Evolutionary conservation across 768 basidiomycete genomes (phyloP), one percentile per base, ranked within the genome.

Genomic region (Naganishia antarctica): DNA sequence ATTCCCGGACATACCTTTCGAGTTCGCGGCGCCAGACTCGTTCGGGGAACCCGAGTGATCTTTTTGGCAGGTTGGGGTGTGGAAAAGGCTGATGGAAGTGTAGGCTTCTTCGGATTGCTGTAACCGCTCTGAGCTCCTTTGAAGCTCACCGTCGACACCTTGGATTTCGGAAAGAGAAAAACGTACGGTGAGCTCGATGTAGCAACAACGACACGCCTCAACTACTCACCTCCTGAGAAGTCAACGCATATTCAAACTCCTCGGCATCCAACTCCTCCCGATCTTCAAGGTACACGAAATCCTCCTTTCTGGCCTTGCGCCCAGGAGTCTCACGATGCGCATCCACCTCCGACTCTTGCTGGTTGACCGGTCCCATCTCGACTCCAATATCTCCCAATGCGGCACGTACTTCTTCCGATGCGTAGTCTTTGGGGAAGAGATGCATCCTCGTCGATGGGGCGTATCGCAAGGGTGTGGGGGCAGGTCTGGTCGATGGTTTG

Each of bases 221-320:
- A 41, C 1, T 18, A 49, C 51, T 47, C 16, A 58, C 45, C 34
- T 48, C 45, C 12, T 12, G 26, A 26, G 9, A 16, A n/a, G 23
- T 57, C 51, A 48, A 64, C n/a, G 63, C 61, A 11, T 53, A n/a
- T 12, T 25, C 13, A 43, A 49, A 37, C 31, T 66, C 65, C 23
- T 73, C 69, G 18, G 71, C 69, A 23, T 69, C 67, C 11, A 50
- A 61, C 8, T 61, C 61, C 64, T 74, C 75, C 11, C 74, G 61
- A 50, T 75, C 73, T 8, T 72, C 68, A 40, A 67, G 60, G 53
- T 76, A 57, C 21, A 57, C 53, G 37, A 57, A 57, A 41, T 73
- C 12, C 73, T 73, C 44, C 71, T 70, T 50, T 71, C 74, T 15
- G 66, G 45, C 18, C 29, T 47, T 57, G 7, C 47, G 18, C 18